Evolutionary conservation across 208 protist species (phyloP).

Genomic region (Herpetomonas tarakana): DNA sequence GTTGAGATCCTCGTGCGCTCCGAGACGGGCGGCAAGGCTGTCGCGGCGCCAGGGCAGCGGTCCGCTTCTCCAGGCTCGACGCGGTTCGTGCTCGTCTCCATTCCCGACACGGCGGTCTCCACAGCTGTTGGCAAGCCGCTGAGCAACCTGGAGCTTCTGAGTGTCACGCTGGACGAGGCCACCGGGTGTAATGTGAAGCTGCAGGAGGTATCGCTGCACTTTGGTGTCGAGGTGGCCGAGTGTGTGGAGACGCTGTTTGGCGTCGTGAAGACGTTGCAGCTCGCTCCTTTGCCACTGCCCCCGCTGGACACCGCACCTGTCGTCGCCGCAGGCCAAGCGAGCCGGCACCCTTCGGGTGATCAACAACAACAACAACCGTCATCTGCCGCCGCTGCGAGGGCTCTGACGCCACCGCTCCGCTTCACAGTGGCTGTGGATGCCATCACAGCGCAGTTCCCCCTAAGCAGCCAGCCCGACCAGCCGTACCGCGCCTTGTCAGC

Average conservation of each 20-base stretch:
- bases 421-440: background rate
- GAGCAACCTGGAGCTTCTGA: background rate
- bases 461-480: conserved; percentile 3
- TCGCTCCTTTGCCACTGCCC: background rate
- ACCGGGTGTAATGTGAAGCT: background rate
- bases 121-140: conserved; percentile 8
- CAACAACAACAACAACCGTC: background rate
- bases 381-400: background rate
- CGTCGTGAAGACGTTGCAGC: conserved; percentile 1
- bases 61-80: background rate
- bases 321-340: too few species aligned
- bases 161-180: background rate
- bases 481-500: conserved; percentile 1
- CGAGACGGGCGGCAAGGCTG: conserved; percentile 7
- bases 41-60: too few species aligned
- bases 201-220: background rate
- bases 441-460: conserved; percentile 4
- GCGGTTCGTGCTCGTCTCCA: background rate
- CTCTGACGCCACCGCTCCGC: background rate
- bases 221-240: conserved; percentile 1
- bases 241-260: background rate
- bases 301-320: background rate
- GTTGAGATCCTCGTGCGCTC: conserved; percentile 12
- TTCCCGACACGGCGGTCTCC: background rate
- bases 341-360: background rate